Evolutionary conservation across 2,329 filamentous ascomycete species (phyloP), one percentile per base, ranked within the genome.

Genomic region (Fusarium redolens): DNA sequence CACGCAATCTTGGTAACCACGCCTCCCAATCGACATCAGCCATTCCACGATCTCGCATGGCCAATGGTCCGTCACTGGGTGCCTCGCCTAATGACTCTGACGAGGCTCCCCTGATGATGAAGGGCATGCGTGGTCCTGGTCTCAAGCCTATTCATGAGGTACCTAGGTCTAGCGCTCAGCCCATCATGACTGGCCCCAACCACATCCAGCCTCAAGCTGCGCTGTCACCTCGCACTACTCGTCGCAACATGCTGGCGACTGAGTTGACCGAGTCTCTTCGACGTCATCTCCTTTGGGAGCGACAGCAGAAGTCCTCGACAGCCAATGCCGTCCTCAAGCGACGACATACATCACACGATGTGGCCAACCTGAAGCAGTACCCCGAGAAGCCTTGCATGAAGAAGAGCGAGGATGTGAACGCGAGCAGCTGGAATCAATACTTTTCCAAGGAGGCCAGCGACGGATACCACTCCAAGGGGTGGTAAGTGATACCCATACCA

Each of bases 181-280:
- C 95, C 33, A 97, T 97, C 78, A 89, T 92, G 78, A 89, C 92
- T 79, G 92, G 90, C 18, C 89, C 92, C 25, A 88, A 88, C n/a
- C 91, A 91, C 64, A 81, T 82, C 43, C 82, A 86, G 52, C 90
- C 93, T 73, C 92, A 93, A 61, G 90, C 91, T 33, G 93, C 94
- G 4, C 88, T 97, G 73, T 98, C 96, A 9, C 96, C 96, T 7
- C 91, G 95, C 65, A 98, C 96, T 0, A 98, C 95, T 1, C 90
- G 96, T 57, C 90, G 95, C 68, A 97, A 98, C 82, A 99, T 99
- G 96, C 88, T 99, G 63, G 92, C 94, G 13, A 97, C 94, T 1
- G 96, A 99, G 84, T 86, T 99, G 61, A 98, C 96, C 5, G 95
- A 97, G 81, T 97, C 94, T 28, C 90, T 99, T 7, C 91, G 96